phyloP scores from a whole-genome alignment of 352 stramenopile species.

The Globisporangium cylindrosporum region DNA sequence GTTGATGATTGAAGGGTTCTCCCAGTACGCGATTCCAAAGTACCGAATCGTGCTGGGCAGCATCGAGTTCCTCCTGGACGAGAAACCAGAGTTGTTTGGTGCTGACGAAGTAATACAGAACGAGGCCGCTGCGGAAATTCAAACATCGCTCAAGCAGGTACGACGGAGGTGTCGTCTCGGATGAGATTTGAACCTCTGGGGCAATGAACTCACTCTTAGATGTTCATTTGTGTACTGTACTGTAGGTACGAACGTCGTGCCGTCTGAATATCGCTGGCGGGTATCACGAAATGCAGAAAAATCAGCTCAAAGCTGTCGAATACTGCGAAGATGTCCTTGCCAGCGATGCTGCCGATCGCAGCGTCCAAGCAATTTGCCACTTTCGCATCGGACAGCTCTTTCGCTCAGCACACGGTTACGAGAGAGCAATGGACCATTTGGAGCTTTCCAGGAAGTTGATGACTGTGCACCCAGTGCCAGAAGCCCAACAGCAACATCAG shows the following conservation, averaged over 20 bases:
- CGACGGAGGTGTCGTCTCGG: too few species aligned
- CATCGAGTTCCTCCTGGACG: conserved; percentile 23
- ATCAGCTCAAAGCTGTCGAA: conserved; percentile 28
- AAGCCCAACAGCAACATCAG: background rate
- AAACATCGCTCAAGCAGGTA: conserved; percentile 5
- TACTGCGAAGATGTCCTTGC: conserved; percentile 47
- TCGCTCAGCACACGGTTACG: conserved; percentile 46
- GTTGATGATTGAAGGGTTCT: conserved; percentile 62
- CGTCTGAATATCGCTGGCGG: conserved; percentile 64
- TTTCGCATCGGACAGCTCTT: conserved; percentile 56
- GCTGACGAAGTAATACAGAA: background rate
- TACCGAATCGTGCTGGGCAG: conserved; percentile 44
- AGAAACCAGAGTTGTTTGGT: conserved; percentile 9
- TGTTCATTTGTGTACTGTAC: conserved; percentile 2
- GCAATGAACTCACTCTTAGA: too few species aligned
- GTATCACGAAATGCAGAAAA: conserved; percentile 62
- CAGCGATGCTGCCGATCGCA: conserved; percentile 9
- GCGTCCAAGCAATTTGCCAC: conserved; percentile 24
- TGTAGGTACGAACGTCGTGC: conserved; percentile 41
- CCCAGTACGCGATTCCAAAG: conserved; percentile 55
- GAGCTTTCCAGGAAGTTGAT: conserved; percentile 7
- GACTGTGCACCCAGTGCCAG: background rate
- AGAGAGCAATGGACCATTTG: conserved; percentile 36
- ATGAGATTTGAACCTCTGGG: too few species aligned
- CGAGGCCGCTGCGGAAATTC: background rate